These are phyloP conservation scores for Penicillium egyptiacum DNA, from an alignment of 495 filamentous ascomycete genomes.

Conservation along the genomic window DNA sequence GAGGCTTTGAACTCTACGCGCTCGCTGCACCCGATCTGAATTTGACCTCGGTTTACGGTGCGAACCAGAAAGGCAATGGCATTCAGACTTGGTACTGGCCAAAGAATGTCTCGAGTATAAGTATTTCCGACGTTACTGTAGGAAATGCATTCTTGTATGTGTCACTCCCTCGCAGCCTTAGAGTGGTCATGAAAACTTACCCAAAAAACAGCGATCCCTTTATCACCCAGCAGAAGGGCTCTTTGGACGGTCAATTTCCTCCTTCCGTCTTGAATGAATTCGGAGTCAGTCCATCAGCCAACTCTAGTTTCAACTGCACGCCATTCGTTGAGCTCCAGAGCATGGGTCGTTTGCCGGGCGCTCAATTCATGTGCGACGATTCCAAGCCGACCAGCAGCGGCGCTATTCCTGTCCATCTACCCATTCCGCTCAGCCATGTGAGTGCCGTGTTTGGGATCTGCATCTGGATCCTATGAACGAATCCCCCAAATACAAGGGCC, in stretches of 20 bases:
- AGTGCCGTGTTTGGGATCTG: not conserved
- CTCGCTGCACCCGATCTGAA: not conserved
- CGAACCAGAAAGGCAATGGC: not conserved
- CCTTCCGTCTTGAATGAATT: not conserved
- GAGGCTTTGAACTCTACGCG: constrained; percentile 3
- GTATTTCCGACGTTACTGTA: not conserved
- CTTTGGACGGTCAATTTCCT: not conserved
- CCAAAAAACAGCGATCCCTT: constrained; percentile 7
- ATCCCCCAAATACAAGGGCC: not conserved
- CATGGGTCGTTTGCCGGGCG: not conserved
- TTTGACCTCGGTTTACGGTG: constrained; percentile 6
- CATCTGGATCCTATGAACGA: not conserved
- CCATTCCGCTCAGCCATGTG: not conserved
- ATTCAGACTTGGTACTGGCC: constrained; percentile 17
- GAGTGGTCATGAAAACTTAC: not conserved
- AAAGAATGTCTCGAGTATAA: constrained; percentile 4
- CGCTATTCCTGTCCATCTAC: not conserved
- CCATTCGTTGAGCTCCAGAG: constrained; percentile 2
- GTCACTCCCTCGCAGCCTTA: not conserved
- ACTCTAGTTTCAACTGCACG: not conserved
- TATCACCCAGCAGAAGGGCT: constrained; percentile 7
- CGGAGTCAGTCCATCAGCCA: not conserved
- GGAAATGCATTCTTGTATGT: constrained; percentile 10
- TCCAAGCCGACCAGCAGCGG: not conserved
- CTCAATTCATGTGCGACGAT: not conserved